Base-by-base conservation (phyloP, 345 rosid genomes). In the Hibiscus trionum region DNA sequence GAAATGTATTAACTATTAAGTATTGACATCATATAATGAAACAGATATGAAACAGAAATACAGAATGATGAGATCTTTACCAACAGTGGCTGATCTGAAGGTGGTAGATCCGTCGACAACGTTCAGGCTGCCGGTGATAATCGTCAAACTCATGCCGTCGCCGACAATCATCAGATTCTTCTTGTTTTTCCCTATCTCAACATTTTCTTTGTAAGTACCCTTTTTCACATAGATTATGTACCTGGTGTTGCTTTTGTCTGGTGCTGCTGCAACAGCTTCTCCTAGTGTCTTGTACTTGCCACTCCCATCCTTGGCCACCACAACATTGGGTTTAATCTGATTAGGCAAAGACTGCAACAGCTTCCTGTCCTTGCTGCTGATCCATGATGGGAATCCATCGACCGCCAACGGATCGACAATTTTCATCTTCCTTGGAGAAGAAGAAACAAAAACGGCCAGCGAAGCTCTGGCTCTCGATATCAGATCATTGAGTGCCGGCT, bases 301-400 rank as follows among this genome's bases (percentile, higher is more conserved):
- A 69, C 85, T 91, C 2, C 97, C 91, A 70, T 91, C 96, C 17
- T 80, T 76, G 0, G 97, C 90, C 71, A 93, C 97, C 59, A 91
- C 81, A 3, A 89, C 84, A 71, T 93, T 76, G 0, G 92, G 91
- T 19, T 70, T 86, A 31, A 84, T 72, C 61, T 75, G 86, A 72
- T 74, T 76, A 3, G 80, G 79, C 69, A 70, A 64, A 56, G 80
- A 21, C 59, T 50, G 63, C 57, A 91, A 67, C 21, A 89, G 83
- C 75, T 61, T 82, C 75, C 90, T 70, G 52, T 91, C 97, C 12
- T 71, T 75, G 33, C 73, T 59, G n/a, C 76, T 86, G 58, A 91
- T 56, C 98, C 98, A 91, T 0, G 78, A 75, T 0, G 96, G 97
- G 16, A 88, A 84, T 12, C 73, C 61, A 1, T 73, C 79, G 9